Base-by-base conservation (phyloP, 1,284 basidiomycete species). In the Afroboletus lepidellus region DNA sequence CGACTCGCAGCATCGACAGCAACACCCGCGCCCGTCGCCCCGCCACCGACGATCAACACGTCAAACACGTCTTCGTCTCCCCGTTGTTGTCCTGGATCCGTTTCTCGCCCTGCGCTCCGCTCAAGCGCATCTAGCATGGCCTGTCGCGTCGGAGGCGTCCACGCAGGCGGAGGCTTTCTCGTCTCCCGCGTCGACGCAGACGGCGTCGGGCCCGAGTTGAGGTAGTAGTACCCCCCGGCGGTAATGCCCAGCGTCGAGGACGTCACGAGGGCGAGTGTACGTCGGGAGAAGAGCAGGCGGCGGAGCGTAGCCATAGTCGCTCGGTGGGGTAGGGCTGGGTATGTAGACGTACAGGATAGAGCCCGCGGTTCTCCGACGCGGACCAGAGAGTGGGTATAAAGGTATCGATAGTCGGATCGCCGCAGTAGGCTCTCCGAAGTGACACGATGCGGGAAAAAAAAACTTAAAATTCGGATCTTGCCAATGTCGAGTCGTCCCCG, bases 21-120 rank as follows among this genome's bases (percentile, higher is more conserved):
- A 7, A 94, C 88, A 51, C 96, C 96, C 1, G 94, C 88, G 41
- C 96, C 95, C 0, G 94, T 98, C 2, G 96, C 96, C 37, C 96
- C 95, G 45, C 95, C 95, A 21, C 96, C 91, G 48, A 98, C 84
- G 56, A 98, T 75, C 37, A 97, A 77, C 56, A 98, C 72, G 67
- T 93, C 93, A 57, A 90, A 89, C 29, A 46, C 45, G 60, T 84
- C 80, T 15, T 33, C 15, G 15, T 12, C 32, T 16, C 3, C 30
- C 25, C 25, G 25, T 32, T 12, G 8, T 7, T 12, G 30, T 11
- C 30, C 30, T 12, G 6, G 25, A n/a, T 13, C 83, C 78, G 1
- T 70, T 70, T 1, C 30, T 39, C 1, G 18, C 34, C 2, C 12
- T 42, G 46, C 50, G 21, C 62, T 66, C 18, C 54, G 54, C 41